Conservation (phyloP, 768 basidiomycete species). For the Chlorophyllum brunneum region DNA sequence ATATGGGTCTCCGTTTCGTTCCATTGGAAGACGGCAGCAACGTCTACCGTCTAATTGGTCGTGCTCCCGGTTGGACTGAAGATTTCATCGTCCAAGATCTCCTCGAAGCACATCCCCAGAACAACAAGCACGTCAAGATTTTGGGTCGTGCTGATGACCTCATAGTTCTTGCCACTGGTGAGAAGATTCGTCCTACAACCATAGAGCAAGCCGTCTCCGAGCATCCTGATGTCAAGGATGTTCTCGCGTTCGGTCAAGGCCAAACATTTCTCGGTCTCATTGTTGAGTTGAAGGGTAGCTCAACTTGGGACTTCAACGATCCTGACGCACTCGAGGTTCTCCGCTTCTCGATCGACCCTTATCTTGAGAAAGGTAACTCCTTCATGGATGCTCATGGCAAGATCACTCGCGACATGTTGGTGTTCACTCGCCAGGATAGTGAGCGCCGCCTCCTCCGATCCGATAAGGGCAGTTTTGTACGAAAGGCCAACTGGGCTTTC, state of each 20-base stretch:
- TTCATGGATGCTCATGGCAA: conserved; percentile 35
- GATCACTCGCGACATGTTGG: conserved; percentile 33
- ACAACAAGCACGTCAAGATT: conserved; percentile 29
- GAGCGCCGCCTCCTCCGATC: conserved; percentile 30
- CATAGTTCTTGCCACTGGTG: conserved; percentile 38
- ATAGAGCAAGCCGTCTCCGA: conserved; percentile 30
- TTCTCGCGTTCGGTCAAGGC: conserved; percentile 34
- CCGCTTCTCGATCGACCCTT: conserved; percentile 23
- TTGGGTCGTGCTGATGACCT: conserved; percentile 38
- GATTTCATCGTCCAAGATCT: conserved; percentile 34
- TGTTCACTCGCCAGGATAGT: conserved; percentile 27
- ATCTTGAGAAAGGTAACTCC: conserved; percentile 30
- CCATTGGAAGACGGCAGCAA: conserved; percentile 22
- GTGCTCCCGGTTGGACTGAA: conserved; percentile 30
- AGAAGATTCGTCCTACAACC: conserved; percentile 33
- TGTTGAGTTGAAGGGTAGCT: conserved; percentile 25
- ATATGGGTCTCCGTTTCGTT: conserved; percentile 25
- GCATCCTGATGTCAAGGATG: conserved; percentile 33
- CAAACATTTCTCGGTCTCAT: conserved; percentile 32
- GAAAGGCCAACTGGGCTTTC: conserved; percentile 26
- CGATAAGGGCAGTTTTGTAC: conserved; percentile 34
- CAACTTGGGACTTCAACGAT: conserved; percentile 15
- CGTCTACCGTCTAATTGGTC: conserved; percentile 26
- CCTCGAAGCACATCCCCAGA: conserved; percentile 27
- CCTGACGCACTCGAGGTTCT: conserved; percentile 17